Evolutionary conservation across 2,329 filamentous ascomycete genomes (phyloP).

Genomic region (Cercospora citrullina): DNA sequence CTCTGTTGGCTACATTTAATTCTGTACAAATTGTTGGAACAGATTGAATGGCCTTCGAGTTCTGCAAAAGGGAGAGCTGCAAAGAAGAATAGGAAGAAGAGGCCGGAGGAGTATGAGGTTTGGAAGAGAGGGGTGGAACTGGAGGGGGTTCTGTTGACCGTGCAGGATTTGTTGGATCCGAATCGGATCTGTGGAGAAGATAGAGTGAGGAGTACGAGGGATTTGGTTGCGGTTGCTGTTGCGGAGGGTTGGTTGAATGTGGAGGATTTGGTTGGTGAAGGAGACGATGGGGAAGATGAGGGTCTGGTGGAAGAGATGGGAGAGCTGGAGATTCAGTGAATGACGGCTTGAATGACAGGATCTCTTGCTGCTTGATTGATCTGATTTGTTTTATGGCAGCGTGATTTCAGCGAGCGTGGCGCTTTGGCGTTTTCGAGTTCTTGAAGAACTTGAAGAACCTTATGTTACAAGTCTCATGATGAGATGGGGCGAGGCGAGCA

Average conservation of each 20-base stretch:
- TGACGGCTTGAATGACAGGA: neutral
- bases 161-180: conserved; percentile 45
- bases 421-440: neutral
- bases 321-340: conserved; percentile 13
- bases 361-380: neutral
- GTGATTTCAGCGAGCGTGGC: neutral
- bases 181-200: conserved; percentile 25
- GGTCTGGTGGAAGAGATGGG: conserved; percentile 21
- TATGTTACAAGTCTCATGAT: neutral
- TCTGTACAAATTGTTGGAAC: conserved; percentile 55
- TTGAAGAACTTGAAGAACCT: neutral
- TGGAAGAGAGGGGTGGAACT: conserved; percentile 43
- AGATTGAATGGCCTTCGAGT: conserved; percentile 39
- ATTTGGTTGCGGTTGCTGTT: conserved; percentile 38
- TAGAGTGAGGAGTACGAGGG: conserved; percentile 30
- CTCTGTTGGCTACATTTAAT: conserved; percentile 65
- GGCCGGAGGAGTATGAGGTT: conserved; percentile 24
- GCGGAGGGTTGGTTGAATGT: conserved; percentile 40
- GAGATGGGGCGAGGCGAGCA: neutral
- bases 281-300: conserved; percentile 19
- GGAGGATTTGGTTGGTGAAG: conserved; percentile 39
- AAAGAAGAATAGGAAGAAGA: conserved; percentile 22
- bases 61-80: conserved; percentile 20
- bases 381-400: neutral
- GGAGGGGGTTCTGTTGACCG: conserved; percentile 40